Evolutionary conservation across 2,329 filamentous ascomycete genomes (phyloP).

Genomic region (Westerdykella sp.): DNA sequence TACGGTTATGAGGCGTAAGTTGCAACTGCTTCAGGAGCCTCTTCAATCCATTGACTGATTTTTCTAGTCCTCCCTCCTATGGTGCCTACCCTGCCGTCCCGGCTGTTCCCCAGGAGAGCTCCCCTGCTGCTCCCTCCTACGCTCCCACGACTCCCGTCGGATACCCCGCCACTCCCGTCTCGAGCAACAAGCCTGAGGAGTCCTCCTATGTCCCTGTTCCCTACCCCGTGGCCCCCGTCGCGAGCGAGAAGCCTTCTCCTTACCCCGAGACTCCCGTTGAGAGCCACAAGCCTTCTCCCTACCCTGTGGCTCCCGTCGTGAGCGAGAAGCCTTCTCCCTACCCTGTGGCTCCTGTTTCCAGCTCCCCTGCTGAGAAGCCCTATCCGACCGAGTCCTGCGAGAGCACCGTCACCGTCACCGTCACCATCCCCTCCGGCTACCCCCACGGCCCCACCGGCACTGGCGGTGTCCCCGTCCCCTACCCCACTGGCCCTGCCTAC

Average conservation of each 20-base stretch:
- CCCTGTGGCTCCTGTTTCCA: conserved; percentile 28
- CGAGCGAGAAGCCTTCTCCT: conserved; percentile 5
- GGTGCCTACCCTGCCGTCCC: conserved; percentile 6
- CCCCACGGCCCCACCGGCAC: conserved; percentile 5
- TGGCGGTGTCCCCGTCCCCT: conserved; percentile 1
- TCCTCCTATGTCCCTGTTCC: neutral
- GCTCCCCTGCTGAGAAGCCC: conserved; percentile 2
- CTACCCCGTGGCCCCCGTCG: conserved; percentile 3
- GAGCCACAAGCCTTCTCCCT: neutral
- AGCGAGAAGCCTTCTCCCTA: conserved; percentile 2
- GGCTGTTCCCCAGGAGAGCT: conserved; percentile 5
- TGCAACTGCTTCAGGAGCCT: conserved; percentile 2
- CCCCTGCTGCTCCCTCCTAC: conserved; percentile 1
- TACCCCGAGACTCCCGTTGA: conserved; percentile 7
- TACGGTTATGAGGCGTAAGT: conserved; percentile 21
- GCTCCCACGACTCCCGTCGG: conserved; percentile 6
- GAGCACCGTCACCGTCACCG: conserved; percentile 30
- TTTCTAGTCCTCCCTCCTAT: conserved; percentile 5
- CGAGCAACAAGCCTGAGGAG: neutral
- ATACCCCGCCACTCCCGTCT: conserved; percentile 1
- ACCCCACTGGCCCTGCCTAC: neutral
- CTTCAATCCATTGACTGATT: conserved; percentile 1
- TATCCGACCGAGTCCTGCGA: conserved; percentile 4
- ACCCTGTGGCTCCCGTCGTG: neutral
- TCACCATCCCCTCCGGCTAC: conserved; percentile 12